Percentiles rank a stretch among this genome's conserved stretches.
phyloP scores from a whole-genome alignment of 805 yeast genomes.

The Pichia pseudocactophila region DNA sequence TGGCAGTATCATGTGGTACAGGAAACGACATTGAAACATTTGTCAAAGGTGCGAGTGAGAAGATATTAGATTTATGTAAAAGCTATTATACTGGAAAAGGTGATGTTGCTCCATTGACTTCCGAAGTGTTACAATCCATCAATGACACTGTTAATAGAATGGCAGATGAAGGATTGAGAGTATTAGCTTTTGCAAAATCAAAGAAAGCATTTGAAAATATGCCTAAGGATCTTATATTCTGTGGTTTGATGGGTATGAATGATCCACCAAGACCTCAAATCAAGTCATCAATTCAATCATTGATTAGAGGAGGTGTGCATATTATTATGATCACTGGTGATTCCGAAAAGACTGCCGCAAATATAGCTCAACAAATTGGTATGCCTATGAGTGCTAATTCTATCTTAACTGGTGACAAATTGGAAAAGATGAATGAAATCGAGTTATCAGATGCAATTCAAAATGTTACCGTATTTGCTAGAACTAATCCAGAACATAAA shows the following conservation, averaged over 20 bases:
- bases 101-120: conserved; percentile 48
- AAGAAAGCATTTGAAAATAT: conserved; percentile 30
- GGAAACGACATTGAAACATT: conserved; percentile 53
- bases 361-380: conserved; percentile 85
- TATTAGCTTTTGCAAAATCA: conserved; percentile 67
- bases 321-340: conserved; percentile 99
- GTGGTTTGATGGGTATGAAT: conserved; percentile 90
- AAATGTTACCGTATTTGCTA: conserved; percentile 82
- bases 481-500: conserved; percentile 93
- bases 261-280: conserved; percentile 97
- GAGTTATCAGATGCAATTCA: conserved; percentile 68
- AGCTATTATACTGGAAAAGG: conserved; percentile 52
- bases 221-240: conserved; percentile 58
- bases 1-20: conserved; percentile 68
- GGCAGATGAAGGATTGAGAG: conserved; percentile 81
- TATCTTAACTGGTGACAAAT: conserved; percentile 76
- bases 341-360: conserved; percentile 74
- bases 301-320: conserved; percentile 89
- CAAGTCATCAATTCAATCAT: conserved; percentile 57
- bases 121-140: conserved; percentile 39
- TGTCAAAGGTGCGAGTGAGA: conserved; percentile 90
- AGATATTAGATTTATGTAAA: conserved; percentile 52
- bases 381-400: conserved; percentile 61
- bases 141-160: conserved; percentile 48
- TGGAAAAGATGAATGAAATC: conserved; percentile 66